These are phyloP conservation scores for Mollisiaceae sp. DNA, from an alignment of 2,329 filamentous ascomycete genomes.

Conservation along the genomic window DNA sequence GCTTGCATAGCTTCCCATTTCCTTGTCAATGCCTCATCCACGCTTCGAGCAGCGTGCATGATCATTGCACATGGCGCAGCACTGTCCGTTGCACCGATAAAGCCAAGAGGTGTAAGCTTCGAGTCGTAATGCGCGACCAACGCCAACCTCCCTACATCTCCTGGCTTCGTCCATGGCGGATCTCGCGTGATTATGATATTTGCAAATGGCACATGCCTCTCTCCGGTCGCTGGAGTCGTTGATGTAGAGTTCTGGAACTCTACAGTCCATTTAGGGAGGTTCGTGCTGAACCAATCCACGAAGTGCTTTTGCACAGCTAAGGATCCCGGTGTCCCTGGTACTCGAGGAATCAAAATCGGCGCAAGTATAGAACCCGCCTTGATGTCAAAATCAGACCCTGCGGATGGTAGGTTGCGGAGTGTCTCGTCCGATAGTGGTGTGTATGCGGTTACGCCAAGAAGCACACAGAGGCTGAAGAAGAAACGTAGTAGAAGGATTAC, in stretches of 20 bases:
- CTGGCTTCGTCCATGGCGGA: constrained; percentile 77
- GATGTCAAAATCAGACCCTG: constrained; percentile 79
- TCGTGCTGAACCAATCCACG: constrained; percentile 75
- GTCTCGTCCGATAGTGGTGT: constrained; percentile 72
- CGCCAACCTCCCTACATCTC: constrained; percentile 80
- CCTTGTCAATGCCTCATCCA: constrained; percentile 78
- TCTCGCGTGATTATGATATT: constrained; percentile 89
- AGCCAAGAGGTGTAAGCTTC: constrained; percentile 78
- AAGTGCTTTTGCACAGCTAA: constrained; percentile 79
- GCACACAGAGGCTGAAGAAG: constrained; percentile 27
- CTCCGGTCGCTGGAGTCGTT: constrained; percentile 76
- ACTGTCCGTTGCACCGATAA: constrained; percentile 92
- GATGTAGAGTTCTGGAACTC: constrained; percentile 90
- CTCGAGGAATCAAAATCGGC: constrained; percentile 85
- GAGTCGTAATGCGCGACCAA: constrained; percentile 95
- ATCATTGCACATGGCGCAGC: constrained; percentile 94
- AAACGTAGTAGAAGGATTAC: constrained; percentile 23
- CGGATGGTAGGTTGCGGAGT: constrained; percentile 73
- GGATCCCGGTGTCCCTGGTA: constrained; percentile 84
- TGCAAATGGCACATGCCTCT: constrained; percentile 76
- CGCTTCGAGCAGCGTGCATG: constrained; percentile 79
- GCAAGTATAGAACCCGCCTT: constrained; percentile 75
- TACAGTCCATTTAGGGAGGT: constrained; percentile 80
- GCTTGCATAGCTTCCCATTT: constrained; percentile 80
- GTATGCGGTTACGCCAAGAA: constrained; percentile 35